Base-by-base conservation (phyloP, 768 basidiomycete species). In the Termitomyces sp. region DNA sequence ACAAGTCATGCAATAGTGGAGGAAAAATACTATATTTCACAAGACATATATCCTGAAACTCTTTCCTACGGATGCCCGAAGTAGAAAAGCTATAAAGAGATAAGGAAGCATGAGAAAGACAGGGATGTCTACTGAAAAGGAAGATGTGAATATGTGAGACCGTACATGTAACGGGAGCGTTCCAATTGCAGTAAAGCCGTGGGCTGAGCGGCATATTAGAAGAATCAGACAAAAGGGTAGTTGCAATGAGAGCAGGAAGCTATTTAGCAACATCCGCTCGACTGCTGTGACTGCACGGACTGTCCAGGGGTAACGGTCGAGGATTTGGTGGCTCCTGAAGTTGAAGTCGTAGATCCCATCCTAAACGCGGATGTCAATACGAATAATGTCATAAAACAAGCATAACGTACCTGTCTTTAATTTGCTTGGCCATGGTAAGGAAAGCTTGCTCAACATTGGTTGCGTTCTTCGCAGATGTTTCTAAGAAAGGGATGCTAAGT, bases 381-480 rank as follows among this genome's bases (percentile, higher is more conserved):
- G 22, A 44, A 58, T 2, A 50, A 24, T 53, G 36, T 8, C n/a
- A 41, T 16, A 33, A 1, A 34, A 20, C 6, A 20, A 9, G 13
- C 56, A 20, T 62, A 15, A 48, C 83, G 34, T 67, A 89, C 91
- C 91, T 86, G 73, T 94, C 92, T 72, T 94, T 93, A 71, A 94
- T 93, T 75, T 93, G 92, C 80, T 96, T 92, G 4, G 97, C 95
- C 85, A 99, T 93, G 33, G 95, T 95, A 81, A 98, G 87, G 85
- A 99, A 99, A 6, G 97, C 95, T 75, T 99, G 94, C 73, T 99
- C 97, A 60, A 99, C 97, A 67, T 97, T 97, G 61, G 95, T 95
- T 55, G 95, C 93, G 68, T 91, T 94, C 90, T 98, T 98, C 37
- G 97, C 97, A n/a, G 91, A 94, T 13, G 97, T 99, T 80, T 99